These are phyloP conservation scores for Neophaeococcomyces aloes DNA, from an alignment of 2,329 filamentous ascomycete species.

Conservation along the genomic window DNA sequence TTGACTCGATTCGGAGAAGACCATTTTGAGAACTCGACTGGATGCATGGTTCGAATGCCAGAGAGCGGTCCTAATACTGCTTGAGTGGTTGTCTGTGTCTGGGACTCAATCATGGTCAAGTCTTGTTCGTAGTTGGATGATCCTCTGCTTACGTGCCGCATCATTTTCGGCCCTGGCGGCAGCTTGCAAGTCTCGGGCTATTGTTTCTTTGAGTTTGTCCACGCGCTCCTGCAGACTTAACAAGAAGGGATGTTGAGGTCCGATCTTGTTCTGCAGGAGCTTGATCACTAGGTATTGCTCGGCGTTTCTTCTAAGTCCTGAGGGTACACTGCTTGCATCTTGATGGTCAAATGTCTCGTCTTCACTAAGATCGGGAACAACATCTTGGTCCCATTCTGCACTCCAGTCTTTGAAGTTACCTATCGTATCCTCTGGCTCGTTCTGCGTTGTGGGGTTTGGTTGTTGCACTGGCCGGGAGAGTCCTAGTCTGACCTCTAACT, in stretches of 20 bases:
- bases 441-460: slow-evolving; percentile 20
- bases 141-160: slow-evolving; percentile 23
- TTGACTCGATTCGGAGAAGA: too few species aligned
- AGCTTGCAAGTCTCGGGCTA: slow-evolving; percentile 55
- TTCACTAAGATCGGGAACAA: slow-evolving; percentile 27
- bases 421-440: slow-evolving; percentile 25
- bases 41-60: too few species aligned
- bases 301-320: slow-evolving; percentile 38
- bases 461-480: slow-evolving; percentile 42
- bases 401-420: slow-evolving; percentile 27
- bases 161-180: slow-evolving; percentile 47
- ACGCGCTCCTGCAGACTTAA: slow-evolving; percentile 46
- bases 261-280: slow-evolving; percentile 41
- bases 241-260: slow-evolving; percentile 53
- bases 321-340: slow-evolving; percentile 23
- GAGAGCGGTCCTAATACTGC: too few species aligned
- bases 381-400: slow-evolving; percentile 24
- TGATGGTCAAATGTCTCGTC: slow-evolving; percentile 28
- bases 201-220: slow-evolving; percentile 48
- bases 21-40: too few species aligned
- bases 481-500: slow-evolving; percentile 59
- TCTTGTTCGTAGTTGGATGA: slow-evolving; percentile 13
- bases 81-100: too few species aligned
- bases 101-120: slow-evolving; percentile 17
- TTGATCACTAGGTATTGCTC: slow-evolving; percentile 49